Evolutionary conservation across 2,329 filamentous ascomycete genomes (phyloP).

Genomic region (Hymenoscyphus repandus): DNA sequence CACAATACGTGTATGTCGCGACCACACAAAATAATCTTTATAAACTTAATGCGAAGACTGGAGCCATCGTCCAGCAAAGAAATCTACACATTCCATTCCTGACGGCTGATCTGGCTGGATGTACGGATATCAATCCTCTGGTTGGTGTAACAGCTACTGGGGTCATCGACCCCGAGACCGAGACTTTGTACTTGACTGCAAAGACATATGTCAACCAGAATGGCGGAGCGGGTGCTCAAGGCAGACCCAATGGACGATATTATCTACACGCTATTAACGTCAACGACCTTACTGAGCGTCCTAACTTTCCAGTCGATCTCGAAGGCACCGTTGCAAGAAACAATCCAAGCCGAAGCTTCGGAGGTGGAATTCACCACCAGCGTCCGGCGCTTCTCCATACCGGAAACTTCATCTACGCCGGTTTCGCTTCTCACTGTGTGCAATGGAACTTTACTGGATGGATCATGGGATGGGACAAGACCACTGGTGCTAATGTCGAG

Average conservation of each 20-base stretch:
- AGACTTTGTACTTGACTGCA: slow-evolving; percentile 43
- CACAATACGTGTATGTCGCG: slow-evolving; percentile 50
- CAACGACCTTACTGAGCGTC: slow-evolving; percentile 38
- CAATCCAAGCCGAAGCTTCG: slow-evolving; percentile 40
- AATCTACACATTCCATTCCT: slow-evolving; percentile 46
- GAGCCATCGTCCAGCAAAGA: slow-evolving; percentile 42
- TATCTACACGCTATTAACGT: slow-evolving; percentile 42
- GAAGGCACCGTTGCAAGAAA: slow-evolving; percentile 41
- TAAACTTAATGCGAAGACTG: slow-evolving; percentile 50
- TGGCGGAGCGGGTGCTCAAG: slow-evolving; percentile 32
- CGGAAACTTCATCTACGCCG: slow-evolving; percentile 43
- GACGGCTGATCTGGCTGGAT: slow-evolving; percentile 40
- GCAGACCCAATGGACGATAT: slow-evolving; percentile 38
- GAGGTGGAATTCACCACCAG: slow-evolving; percentile 43
- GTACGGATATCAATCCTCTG: slow-evolving; percentile 42
- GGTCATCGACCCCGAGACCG: slow-evolving; percentile 45
- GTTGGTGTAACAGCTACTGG: slow-evolving; percentile 46
- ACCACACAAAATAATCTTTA: slow-evolving; percentile 55
- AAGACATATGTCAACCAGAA: slow-evolving; percentile 43
- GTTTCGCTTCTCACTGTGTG: slow-evolving; percentile 46
- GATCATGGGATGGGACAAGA: slow-evolving; percentile 44
- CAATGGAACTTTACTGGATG: slow-evolving; percentile 47
- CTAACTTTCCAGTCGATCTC: slow-evolving; percentile 38
- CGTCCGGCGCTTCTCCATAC: slow-evolving; percentile 41
- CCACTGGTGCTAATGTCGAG: slow-evolving; percentile 39